Conservation (phyloP, 352 stramenopile genomes). For the Globisporangium acanthophoron region DNA sequence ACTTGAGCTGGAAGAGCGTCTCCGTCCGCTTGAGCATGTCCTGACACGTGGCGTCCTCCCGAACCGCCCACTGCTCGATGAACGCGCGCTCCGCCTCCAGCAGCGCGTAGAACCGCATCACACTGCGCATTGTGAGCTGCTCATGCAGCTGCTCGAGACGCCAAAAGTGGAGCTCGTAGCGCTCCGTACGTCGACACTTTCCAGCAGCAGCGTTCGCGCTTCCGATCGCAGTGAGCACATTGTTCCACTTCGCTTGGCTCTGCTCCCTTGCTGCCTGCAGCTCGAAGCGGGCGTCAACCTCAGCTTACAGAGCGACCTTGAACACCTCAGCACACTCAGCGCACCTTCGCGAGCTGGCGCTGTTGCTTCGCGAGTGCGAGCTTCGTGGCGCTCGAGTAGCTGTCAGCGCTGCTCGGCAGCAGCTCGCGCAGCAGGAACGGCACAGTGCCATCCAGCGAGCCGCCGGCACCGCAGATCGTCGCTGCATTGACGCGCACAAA, state of each 20-base stretch:
- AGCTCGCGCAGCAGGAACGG: conserved; percentile 30
- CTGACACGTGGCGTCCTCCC: conserved; percentile 21
- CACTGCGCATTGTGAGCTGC: conserved; percentile 22
- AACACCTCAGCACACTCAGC: not conserved
- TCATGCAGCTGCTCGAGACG: conserved; percentile 24
- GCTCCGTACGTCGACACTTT: not conserved
- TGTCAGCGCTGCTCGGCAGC: not conserved
- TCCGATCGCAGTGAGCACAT: not conserved
- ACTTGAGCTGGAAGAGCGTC: conserved; percentile 45
- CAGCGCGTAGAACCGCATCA: conserved; percentile 39
- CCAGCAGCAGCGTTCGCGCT: not conserved
- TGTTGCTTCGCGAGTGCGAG: conserved; percentile 14
- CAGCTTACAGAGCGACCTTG: not conserved
- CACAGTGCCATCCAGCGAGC: conserved; percentile 18
- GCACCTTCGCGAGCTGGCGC: conserved; percentile 18
- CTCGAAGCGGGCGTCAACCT: not conserved
- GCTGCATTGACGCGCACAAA: conserved; percentile 30
- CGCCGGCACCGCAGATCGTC: conserved; percentile 14
- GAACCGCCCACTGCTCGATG: conserved; percentile 27
- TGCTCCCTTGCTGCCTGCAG: conserved; percentile 3
- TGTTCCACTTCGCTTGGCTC: conserved; percentile 1
- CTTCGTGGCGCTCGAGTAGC: conserved; percentile 14
- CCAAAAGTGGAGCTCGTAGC: conserved; percentile 22
- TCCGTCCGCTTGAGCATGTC: conserved; percentile 30
- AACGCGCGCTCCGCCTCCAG: conserved; percentile 40